Percentiles rank a stretch among this genome's conserved stretches.
These are phyloP conservation scores for Trypanosoma vivax DNA, from an alignment of 208 protist species.

Conservation along the genomic window DNA sequence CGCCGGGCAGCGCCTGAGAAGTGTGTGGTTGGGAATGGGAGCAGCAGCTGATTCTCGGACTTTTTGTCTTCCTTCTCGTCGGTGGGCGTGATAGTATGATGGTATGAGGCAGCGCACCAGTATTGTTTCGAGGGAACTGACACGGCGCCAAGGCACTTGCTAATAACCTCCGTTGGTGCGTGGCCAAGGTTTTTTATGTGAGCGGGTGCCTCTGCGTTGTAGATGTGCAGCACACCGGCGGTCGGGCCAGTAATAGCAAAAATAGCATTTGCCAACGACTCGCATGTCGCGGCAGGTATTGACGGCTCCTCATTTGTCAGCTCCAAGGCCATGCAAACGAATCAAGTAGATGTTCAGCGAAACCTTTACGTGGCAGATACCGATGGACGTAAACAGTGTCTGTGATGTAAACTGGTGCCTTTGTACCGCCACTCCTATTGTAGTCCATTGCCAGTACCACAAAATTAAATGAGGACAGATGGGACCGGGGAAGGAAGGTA, in stretches of 20 bases:
- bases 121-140: slow-evolving; percentile 59
- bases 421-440: too few relatives aligned
- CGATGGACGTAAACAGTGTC: too few relatives aligned
- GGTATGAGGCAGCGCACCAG: slow-evolving; percentile 38
- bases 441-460: too few relatives aligned
- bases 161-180: slow-evolving; percentile 20
- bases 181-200: slow-evolving; percentile 28
- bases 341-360: too few relatives aligned
- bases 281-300: not conserved
- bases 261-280: slow-evolving; percentile 48
- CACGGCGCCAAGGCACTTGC: slow-evolving; percentile 34
- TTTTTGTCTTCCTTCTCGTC: too few relatives aligned
- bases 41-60: too few relatives aligned
- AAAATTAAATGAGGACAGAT: too few relatives aligned
- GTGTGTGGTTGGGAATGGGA: not conserved
- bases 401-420: too few relatives aligned
- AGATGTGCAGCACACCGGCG: slow-evolving; percentile 30
- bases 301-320: not conserved
- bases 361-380: too few relatives aligned
- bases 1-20: slow-evolving; percentile 2
- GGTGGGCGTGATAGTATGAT: slow-evolving; percentile 5
- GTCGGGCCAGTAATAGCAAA: slow-evolving; percentile 59
- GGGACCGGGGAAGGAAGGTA: too few relatives aligned
- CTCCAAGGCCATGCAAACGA: not conserved
- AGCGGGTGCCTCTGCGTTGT: slow-evolving; percentile 12